These are phyloP conservation scores for Solanum tacnaense DNA, from an alignment of 257 asterid species.

Conservation along the genomic window DNA sequence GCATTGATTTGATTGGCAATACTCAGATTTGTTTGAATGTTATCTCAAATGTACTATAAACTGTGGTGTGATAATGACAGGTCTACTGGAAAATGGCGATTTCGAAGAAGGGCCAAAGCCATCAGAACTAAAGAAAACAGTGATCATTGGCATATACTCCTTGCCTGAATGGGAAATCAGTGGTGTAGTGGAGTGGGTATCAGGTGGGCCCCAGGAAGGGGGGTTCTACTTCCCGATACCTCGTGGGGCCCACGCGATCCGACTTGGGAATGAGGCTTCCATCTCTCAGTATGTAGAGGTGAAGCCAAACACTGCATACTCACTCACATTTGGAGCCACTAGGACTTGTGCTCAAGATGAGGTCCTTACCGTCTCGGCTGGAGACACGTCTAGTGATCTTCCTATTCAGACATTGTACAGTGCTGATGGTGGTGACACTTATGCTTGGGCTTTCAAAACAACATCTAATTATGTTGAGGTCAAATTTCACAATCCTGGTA, in stretches of 20 bases:
- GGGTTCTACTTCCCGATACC: slow-evolving; percentile 57
- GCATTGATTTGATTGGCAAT: not conserved
- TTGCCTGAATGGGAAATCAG: slow-evolving; percentile 66
- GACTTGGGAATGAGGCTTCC: slow-evolving; percentile 73
- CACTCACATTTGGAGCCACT: slow-evolving; percentile 61
- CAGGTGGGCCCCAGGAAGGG: slow-evolving; percentile 72
- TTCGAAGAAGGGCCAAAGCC: slow-evolving; percentile 55
- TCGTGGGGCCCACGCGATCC: slow-evolving; percentile 58
- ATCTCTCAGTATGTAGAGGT: slow-evolving; percentile 41
- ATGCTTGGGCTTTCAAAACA: slow-evolving; percentile 70
- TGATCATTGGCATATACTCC: slow-evolving; percentile 50
- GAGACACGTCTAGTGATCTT: slow-evolving; percentile 43
- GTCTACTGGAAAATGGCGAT: slow-evolving; percentile 52
- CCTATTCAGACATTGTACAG: slow-evolving; percentile 70
- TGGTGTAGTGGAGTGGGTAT: slow-evolving; percentile 59
- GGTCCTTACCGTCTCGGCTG: slow-evolving; percentile 41
- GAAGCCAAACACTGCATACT: slow-evolving; percentile 22
- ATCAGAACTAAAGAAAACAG: slow-evolving; percentile 41
- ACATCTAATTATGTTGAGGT: slow-evolving; percentile 36
- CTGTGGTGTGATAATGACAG: slow-evolving; percentile 6
- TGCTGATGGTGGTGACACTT: slow-evolving; percentile 66
- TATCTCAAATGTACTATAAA: not conserved
- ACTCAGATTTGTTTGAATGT: not conserved
- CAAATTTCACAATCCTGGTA: slow-evolving; percentile 60
- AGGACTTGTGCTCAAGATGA: slow-evolving; percentile 82